Percentiles rank a stretch among this genome's conserved stretches.
These are phyloP conservation scores for Epichloe bromicola DNA, from an alignment of 2,329 filamentous ascomycete species.

Conservation along the genomic window DNA sequence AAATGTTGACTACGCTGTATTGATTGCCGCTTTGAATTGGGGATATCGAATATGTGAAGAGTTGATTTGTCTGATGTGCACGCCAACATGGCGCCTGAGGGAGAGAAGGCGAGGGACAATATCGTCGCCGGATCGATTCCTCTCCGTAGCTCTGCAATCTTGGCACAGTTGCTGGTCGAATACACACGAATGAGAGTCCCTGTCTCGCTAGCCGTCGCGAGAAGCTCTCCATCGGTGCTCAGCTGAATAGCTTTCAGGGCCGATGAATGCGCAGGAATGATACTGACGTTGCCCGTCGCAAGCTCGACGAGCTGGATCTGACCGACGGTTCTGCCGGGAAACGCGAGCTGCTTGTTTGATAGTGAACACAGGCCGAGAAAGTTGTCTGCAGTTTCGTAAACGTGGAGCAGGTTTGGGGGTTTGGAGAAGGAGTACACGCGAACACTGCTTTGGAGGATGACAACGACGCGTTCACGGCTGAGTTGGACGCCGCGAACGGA, in stretches of 20 bases:
- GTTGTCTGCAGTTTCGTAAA: constrained; percentile 82
- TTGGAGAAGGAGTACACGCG: constrained; percentile 70
- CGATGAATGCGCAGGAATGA: constrained; percentile 81
- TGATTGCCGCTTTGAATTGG: constrained; percentile 35
- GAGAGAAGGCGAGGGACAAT: constrained; percentile 79
- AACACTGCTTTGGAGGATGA: constrained; percentile 71
- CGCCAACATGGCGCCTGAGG: constrained; percentile 65
- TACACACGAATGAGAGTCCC: constrained; percentile 85
- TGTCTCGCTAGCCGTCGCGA: constrained; percentile 84
- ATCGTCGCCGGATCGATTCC: constrained; percentile 82
- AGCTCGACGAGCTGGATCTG: constrained; percentile 84
- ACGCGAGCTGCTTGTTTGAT: constrained; percentile 59
- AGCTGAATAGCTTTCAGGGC: constrained; percentile 66
- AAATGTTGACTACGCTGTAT: constrained; percentile 19
- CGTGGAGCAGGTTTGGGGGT: constrained; percentile 53
- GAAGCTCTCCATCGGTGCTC: constrained; percentile 63
- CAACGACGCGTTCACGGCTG: constrained; percentile 61
- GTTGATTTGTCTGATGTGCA: constrained; percentile 96
- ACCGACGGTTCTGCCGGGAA: constrained; percentile 75
- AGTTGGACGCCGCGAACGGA: constrained; percentile 70
- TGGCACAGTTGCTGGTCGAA: constrained; percentile 65
- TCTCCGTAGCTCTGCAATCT: constrained; percentile 71
- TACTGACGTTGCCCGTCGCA: constrained; percentile 69
- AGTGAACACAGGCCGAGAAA: constrained; percentile 68
- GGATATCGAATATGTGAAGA: constrained; percentile 84